Evolutionary conservation across 768 basidiomycete species (phyloP), one percentile per base, ranked within the genome.

Genomic region (Podaxis mareebaensis): DNA sequence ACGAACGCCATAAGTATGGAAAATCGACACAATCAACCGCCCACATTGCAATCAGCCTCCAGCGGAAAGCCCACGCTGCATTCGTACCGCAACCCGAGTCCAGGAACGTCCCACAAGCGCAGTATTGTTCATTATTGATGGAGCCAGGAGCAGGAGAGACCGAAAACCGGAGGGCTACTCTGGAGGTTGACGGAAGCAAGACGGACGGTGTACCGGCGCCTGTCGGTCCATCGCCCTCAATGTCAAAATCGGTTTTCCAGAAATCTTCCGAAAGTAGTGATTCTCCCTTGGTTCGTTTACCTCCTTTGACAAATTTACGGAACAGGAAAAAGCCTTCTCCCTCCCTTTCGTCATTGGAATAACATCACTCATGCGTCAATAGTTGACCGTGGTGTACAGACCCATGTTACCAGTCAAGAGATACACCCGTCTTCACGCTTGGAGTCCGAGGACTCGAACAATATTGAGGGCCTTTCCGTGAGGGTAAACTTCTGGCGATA

Each of bases 11-110:
- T 0, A 7, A n/a, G 17, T 17, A 17, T 22, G 17, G 44, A 20
- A 15, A 20, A 22, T 20, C 4, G 44, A 15, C 7, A 15, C 7
- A 17, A 46, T 46, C 7, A n/a, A n/a, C 20, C 2, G 30, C 33
- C 8, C 2, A 33, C 33, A 33, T 33, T 7, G 33, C 33, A 33
- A 33, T 33, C 33, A 33, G 33, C 33, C 8, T 20, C 12, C 12
- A 24, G 49, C 13, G 22, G 26, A 24, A 20, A 51, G 24, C 4
- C 13, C 42, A 6, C 49, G 49, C 49, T 13, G 15, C 26, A 13
- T 51, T 51, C 49, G 49, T 51, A 24, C 49, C 49, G 49, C 49
- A 26, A 51, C 49, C 49, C 49, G 49, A 51, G 49, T 51, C 26
- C 49, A 51, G 49, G 49, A 51, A 51, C 49, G 20, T 24, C 24